phyloP scores from a whole-genome alignment of 2,329 filamentous ascomycete species.

The Trichoderma oligosporum region DNA sequence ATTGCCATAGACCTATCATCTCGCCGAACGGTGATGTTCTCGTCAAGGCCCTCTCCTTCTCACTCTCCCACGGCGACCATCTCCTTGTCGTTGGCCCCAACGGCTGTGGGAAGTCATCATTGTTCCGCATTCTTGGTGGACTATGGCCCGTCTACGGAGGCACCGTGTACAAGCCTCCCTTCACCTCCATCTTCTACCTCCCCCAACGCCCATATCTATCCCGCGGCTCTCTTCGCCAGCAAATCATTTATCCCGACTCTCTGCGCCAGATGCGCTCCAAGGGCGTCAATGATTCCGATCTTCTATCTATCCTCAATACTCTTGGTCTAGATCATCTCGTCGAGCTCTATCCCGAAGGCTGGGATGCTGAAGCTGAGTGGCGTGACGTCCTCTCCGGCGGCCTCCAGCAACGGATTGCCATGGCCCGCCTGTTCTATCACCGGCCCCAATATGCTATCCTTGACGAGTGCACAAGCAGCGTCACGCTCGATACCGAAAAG shows the following conservation, averaged over 20 bases:
- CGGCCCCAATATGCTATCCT: slow-evolving; percentile 89
- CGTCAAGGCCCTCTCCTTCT: slow-evolving; percentile 79
- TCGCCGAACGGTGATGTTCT: slow-evolving; percentile 95
- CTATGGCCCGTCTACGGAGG: slow-evolving; percentile 98
- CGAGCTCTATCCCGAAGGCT: slow-evolving; percentile 69
- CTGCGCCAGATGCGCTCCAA: slow-evolving; percentile 82
- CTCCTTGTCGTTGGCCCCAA: slow-evolving; percentile 94
- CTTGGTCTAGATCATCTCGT: slow-evolving; percentile 83
- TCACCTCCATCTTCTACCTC: slow-evolving; percentile 95
- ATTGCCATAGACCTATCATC: slow-evolving; percentile 67
- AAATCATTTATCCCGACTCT: slow-evolving; percentile 93
- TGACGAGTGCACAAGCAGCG: slow-evolving; percentile 91
- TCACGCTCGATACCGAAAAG: slow-evolving; percentile 92
- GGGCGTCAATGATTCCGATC: slow-evolving; percentile 75
- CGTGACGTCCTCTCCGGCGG: slow-evolving; percentile 89
- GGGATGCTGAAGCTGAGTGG: slow-evolving; percentile 96
- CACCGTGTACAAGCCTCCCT: slow-evolving; percentile 84
- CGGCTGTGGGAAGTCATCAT: slow-evolving; percentile 91
- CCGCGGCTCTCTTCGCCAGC: slow-evolving; percentile 85
- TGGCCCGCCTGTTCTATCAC: slow-evolving; percentile 95
- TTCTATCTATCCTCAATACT: slow-evolving; percentile 69
- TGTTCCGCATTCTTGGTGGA: slow-evolving; percentile 94
- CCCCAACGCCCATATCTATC: slow-evolving; percentile 93
- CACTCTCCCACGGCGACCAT: slow-evolving; percentile 80
- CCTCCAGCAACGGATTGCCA: slow-evolving; percentile 91